These are phyloP conservation scores for Tricholoma sp. DNA, from an alignment of 768 basidiomycete genomes.

Conservation along the genomic window DNA sequence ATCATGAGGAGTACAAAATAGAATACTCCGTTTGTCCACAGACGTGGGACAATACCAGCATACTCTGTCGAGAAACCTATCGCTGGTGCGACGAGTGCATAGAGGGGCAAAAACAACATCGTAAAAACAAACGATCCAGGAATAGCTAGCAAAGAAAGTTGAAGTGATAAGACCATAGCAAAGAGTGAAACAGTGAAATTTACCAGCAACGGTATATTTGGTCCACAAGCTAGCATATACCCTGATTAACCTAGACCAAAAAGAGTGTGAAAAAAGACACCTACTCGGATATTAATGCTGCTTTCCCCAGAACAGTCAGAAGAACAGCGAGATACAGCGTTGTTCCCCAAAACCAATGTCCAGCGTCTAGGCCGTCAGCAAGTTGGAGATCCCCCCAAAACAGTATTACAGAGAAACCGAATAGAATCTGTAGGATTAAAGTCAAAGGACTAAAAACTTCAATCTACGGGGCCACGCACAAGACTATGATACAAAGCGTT, in stretches of 20 bases:
- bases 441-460: constrained; percentile 2
- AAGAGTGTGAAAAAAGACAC: constrained; percentile 20
- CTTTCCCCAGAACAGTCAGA: constrained; percentile 94
- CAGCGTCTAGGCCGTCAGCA: constrained; percentile 74
- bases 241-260: neutral
- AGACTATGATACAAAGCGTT: constrained; percentile 90
- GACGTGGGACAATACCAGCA: constrained; percentile 76
- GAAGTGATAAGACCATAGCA: constrained; percentile 2
- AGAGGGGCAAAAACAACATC: constrained; percentile 92
- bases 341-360: constrained; percentile 99
- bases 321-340: constrained; percentile 92
- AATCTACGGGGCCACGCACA: constrained; percentile 36
- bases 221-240: constrained; percentile 83
- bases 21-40: constrained; percentile 87
- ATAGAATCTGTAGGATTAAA: constrained; percentile 57
- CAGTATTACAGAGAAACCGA: constrained; percentile 80
- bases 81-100: constrained; percentile 80
- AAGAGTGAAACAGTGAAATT: constrained; percentile 12
- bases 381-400: constrained; percentile 94
- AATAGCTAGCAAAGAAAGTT: constrained; percentile 54
- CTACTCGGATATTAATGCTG: constrained; percentile 95
- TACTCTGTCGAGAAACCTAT: constrained; percentile 92
- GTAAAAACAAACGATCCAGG: constrained; percentile 96
- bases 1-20: constrained; percentile 85
- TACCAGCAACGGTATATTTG: constrained; percentile 93